These are phyloP conservation scores for Kwoniella mangroviensis DNA, from an alignment of 768 basidiomycete genomes.

Conservation along the genomic window DNA sequence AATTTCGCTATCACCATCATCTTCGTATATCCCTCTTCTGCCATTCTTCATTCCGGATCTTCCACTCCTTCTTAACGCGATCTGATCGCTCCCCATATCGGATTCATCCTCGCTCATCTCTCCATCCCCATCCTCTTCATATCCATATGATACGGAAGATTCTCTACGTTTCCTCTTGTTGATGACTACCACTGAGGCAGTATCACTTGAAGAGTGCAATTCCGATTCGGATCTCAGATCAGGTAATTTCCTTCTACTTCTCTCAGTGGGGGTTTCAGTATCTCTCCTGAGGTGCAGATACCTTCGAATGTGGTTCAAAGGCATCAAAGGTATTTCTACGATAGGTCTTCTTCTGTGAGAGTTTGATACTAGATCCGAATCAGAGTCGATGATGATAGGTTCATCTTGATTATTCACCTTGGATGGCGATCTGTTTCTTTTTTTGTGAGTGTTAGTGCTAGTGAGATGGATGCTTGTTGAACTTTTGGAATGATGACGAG, in stretches of 20 bases:
- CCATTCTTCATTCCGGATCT: slow-evolving; percentile 10
- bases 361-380: neutral
- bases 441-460: too few species aligned
- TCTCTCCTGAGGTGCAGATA: slow-evolving; percentile 7
- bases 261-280: slow-evolving; percentile 4
- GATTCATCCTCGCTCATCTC: slow-evolving; percentile 12
- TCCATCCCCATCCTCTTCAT: neutral
- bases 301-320: neutral
- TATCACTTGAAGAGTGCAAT: slow-evolving; percentile 2
- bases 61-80: slow-evolving; percentile 16
- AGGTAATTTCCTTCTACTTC: slow-evolving; percentile 3
- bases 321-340: slow-evolving; percentile 23
- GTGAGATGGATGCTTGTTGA: too few species aligned
- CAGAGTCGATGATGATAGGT: neutral
- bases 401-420: neutral
- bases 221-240: neutral
- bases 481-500: too few species aligned
- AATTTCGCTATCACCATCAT: neutral
- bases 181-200: neutral
- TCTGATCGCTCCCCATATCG: slow-evolving; percentile 14
- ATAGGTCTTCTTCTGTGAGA: neutral
- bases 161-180: slow-evolving; percentile 4
- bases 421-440: too few species aligned
- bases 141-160: slow-evolving; percentile 5
- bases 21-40: slow-evolving; percentile 3